Evolutionary conservation across 345 rosid genomes (phyloP).

Genomic region (Murraya paniculata): DNA sequence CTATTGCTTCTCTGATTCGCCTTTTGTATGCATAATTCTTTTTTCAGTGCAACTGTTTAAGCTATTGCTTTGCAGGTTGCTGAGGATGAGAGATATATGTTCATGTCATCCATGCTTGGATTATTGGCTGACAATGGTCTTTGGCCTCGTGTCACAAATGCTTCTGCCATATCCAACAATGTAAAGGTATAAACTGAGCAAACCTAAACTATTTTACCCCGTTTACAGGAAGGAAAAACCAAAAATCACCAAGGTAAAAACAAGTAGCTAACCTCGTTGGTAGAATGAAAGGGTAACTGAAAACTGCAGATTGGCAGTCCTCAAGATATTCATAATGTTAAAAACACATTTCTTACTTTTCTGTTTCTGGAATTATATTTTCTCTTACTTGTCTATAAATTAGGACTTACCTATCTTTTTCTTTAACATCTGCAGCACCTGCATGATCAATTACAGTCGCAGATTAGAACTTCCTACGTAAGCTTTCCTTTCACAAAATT

Average conservation of each 20-base stretch:
- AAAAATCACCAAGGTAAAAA: background rate
- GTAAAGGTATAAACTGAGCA: constrained; percentile 56
- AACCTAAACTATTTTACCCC: background rate
- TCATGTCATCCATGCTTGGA: constrained; percentile 84
- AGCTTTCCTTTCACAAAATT: constrained; percentile 34
- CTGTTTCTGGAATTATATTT: background rate
- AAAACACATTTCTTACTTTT: background rate
- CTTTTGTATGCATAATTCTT: background rate
- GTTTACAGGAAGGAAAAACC: background rate
- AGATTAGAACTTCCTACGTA: constrained; percentile 80
- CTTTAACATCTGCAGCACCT: constrained; percentile 49
- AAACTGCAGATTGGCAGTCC: background rate
- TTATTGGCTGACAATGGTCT: constrained; percentile 77
- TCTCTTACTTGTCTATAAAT: background rate
- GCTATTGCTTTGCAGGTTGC: constrained; percentile 42
- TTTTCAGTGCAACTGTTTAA: background rate
- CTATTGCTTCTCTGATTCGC: background rate
- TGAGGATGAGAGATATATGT: constrained; percentile 80
- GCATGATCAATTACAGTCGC: constrained; percentile 82
- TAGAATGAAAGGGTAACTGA: background rate
- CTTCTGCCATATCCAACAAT: constrained; percentile 57
- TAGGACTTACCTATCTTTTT: constrained; percentile 13
- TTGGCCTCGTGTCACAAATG: constrained; percentile 70
- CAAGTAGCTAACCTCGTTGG: background rate
- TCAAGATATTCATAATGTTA: background rate